Percentiles rank a stretch among this genome's conserved stretches.
phyloP scores from a whole-genome alignment of 768 basidiomycete genomes.

The Amanita pallidorosea region DNA sequence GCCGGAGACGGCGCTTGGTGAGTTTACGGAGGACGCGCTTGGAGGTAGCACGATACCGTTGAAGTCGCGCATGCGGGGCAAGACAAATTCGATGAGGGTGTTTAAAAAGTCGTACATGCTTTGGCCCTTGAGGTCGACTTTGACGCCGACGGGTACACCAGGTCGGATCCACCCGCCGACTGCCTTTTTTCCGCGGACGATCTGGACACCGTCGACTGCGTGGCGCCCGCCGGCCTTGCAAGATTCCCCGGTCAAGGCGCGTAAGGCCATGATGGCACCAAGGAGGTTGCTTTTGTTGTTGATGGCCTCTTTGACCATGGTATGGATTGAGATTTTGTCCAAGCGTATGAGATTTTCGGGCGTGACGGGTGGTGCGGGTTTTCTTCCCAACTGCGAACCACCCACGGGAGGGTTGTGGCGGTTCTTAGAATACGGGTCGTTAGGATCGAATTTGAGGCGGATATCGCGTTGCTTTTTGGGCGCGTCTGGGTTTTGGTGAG shows the following conservation, averaged over 20 bases:
- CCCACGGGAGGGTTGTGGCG: constrained; percentile 69
- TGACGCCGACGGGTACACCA: constrained; percentile 74
- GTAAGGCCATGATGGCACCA: constrained; percentile 78
- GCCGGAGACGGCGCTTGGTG: constrained; percentile 71
- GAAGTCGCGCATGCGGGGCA: constrained; percentile 92
- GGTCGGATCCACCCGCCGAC: constrained; percentile 80
- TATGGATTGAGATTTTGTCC: constrained; percentile 79
- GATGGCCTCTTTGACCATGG: constrained; percentile 75
- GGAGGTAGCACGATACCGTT: constrained; percentile 74
- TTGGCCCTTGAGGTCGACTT: constrained; percentile 83
- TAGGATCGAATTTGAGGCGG: constrained; percentile 61
- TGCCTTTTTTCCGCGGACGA: constrained; percentile 58
- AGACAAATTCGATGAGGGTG: constrained; percentile 83
- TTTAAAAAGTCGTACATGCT: constrained; percentile 94
- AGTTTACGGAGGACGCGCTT: constrained; percentile 54
- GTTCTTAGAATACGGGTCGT: constrained; percentile 76
- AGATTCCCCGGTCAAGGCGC: constrained; percentile 81
- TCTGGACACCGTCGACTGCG: constrained; percentile 64
- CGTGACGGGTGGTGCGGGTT: constrained; percentile 54
- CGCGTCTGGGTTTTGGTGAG: constrained; percentile 48
- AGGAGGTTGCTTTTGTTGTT: constrained; percentile 62
- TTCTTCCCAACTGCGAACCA: constrained; percentile 56
- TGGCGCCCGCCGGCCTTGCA: constrained; percentile 61
- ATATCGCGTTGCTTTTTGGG: constrained; percentile 45
- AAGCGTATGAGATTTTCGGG: constrained; percentile 63